phyloP scores from a whole-genome alignment of 345 rosid species.

The Kandelia obovata region DNA sequence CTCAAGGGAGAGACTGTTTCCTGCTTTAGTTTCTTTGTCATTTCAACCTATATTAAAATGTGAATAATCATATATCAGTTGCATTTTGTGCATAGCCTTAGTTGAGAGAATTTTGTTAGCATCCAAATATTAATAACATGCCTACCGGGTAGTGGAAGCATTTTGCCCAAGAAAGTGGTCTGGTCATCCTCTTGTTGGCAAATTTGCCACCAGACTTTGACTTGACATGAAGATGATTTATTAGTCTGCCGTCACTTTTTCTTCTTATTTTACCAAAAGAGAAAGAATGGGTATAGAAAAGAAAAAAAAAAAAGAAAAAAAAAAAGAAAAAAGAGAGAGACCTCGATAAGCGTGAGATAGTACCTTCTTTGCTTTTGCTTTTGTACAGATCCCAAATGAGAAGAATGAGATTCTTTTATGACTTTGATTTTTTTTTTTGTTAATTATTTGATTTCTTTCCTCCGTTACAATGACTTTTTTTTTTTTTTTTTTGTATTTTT shows the following conservation, averaged over 20 bases:
- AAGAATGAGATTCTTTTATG: slow-evolving; percentile 6
- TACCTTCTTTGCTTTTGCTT: slow-evolving; percentile 15
- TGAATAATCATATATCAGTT: no score
- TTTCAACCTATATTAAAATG: no score
- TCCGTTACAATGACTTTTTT: not conserved
- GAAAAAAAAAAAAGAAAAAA: not conserved
- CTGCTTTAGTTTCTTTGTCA: no score
- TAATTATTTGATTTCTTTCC: no score
- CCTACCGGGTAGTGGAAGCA: no score
- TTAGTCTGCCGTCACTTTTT: not conserved
- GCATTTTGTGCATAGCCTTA: no score
- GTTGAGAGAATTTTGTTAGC: no score
- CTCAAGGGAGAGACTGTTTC: no score
- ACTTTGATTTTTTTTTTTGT: not conserved
- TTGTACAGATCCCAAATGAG: slow-evolving; percentile 33
- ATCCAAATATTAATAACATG: no score
- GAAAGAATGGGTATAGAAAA: not conserved
- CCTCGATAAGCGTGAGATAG: slow-evolving; percentile 34
- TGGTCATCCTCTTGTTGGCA: not conserved
- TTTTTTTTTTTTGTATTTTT: not conserved
- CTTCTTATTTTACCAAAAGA: slow-evolving; percentile 3
- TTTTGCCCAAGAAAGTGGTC: no score
- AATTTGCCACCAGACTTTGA: not conserved
- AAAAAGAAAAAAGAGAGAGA: slow-evolving; percentile 2
- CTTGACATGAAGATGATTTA: not conserved